Evolutionary conservation across 2,329 filamentous ascomycete species (phyloP), one percentile per base, ranked within the genome.

Genomic region (Fusarium transvaalense): DNA sequence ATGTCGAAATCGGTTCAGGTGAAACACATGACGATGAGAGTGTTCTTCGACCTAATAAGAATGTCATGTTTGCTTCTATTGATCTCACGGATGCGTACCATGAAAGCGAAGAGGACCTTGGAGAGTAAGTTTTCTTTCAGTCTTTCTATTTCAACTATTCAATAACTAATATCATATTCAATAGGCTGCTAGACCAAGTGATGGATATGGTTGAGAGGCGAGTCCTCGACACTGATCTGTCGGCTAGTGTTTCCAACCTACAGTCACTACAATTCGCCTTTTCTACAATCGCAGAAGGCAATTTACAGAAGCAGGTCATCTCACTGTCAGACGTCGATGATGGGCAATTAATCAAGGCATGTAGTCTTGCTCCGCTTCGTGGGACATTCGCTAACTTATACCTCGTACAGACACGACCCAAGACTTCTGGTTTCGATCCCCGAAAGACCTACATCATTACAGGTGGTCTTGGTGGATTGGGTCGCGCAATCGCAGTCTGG

Each of bases 391-490:
- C 35, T 69, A 27, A 71, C 47, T 27, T 21, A 5, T 25, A 5
- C 9, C 39, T 52, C 3, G 32, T 55, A 25, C 17, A 71, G 68
- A 61, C 37, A 53, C 68, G 62, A 6, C 68, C 68, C 2, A 71
- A 69, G 41, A 69, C 68, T 8, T 66, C 61, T 19, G 13, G 17
- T 15, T 71, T 72, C 56, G 50, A 59, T 13, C 12, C 23, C 5
- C 32, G 57, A 52, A 72, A 72, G 54, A 71, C 69, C 34, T 72
- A 72, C 38, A 72, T 72, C 43, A 72, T 72, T 23, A 72, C 70
- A 38, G 70, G 70, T 0, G 70, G 70, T 21, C 70, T 72, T 27
- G 70, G 70, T 52, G 70, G 70, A 10, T 48, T 72, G 5, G 70
- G 70, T 15, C 70, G 70, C 8, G 67, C 70, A 5, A 69, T 72